Base-by-base conservation (phyloP, 78 protist genomes). In the Speleostelium caveatum region DNA sequence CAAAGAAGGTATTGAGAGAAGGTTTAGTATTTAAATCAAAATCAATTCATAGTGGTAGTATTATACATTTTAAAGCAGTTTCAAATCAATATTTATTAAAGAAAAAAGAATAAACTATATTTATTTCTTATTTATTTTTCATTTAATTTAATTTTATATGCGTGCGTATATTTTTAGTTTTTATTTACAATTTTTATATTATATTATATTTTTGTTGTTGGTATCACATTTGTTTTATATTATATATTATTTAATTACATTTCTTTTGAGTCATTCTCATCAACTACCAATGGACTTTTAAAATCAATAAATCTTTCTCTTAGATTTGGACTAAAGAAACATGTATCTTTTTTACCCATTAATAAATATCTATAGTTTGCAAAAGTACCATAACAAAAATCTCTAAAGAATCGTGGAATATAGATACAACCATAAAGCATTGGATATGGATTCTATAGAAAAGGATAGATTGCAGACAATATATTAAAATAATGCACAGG, bases 21-120 rank as follows among this genome's bases (percentile, higher is more conserved):
- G 96, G 96, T 51, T 59, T 94, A n/a, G 96, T 94, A 10, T 94
- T 87, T 22, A 87, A 88, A 36, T 87, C 94, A 30, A 62, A 19
- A 7, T 55, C 86, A 38, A 24, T 73, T 39, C 22, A 32, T 28
- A 17, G 33, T 24, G 26, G 24, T 28, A 22, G 30, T 22, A 61
- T 73, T 1, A 28, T 65, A 7, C 21, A 87, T 12, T 93, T 74
- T 68, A 93, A 74, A 93, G 63, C 66, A 30, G 86, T 93, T 49
- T 86, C 93, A 38, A 93, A 93, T 49, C 75, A 67, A 71, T 93
- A 85, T 62, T 85, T 93, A 73, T 68, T 93, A 59, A 83, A 86
- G 49, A 68, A 86, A 42, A 49, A 85, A 33, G 66, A 55, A 62
- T 41, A 55, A 26, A 53, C n/a, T n/a, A n/a, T n/a, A n/a, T n/a